Base-by-base conservation (phyloP, 371 early-diverging fungal species). In the Actinomucor elegans region DNA sequence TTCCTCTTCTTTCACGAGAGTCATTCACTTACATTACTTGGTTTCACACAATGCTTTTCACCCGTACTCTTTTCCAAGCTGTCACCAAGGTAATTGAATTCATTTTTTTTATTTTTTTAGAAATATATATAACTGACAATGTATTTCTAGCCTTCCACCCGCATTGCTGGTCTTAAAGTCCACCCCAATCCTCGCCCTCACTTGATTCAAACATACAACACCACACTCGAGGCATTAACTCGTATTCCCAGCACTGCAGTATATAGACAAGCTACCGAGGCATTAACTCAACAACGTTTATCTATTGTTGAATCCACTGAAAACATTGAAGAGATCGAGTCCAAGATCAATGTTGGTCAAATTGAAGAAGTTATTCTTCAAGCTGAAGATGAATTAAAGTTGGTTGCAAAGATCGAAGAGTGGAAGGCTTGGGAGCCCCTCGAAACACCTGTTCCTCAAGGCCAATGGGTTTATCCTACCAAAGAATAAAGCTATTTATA, bases 281-380 rank as follows among this genome's bases (percentile, higher is more conserved):
- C 93, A 17, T 58, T 93, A 50, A 89, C 92, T 14, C 69, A 76
- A 49, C 88, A 90, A 32, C 85, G 94, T 32, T 75, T 95, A 52
- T 59, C 68, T 33, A 71, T 94, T 45, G 90, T 90, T 40, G 82
- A 93, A 69, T 66, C 70, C 21, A 86, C 83, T 34, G 87, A 88
- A 47, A 83, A 89, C 54, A 69, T 90, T 36, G 52, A 60, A 27
- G 79, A 84, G 66, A 92, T 94, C 55, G 97, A 95, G 73, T 57
- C 79, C 53, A 65, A 81, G 53, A 75, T 94, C 47, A 79, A 77
- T 58, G 82, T 78, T 32, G 95, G 95, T 36, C 92, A 93, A 76
- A 90, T 96, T 60, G 97, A 96, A 70, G 94, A 96, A 79, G 71
- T 96, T 12, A 89, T 95, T 48, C 61, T 74, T 40, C 92, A 90